phyloP scores from a whole-genome alignment of 176 grass and related monocot genomes.

The Oryza glaberrima region DNA sequence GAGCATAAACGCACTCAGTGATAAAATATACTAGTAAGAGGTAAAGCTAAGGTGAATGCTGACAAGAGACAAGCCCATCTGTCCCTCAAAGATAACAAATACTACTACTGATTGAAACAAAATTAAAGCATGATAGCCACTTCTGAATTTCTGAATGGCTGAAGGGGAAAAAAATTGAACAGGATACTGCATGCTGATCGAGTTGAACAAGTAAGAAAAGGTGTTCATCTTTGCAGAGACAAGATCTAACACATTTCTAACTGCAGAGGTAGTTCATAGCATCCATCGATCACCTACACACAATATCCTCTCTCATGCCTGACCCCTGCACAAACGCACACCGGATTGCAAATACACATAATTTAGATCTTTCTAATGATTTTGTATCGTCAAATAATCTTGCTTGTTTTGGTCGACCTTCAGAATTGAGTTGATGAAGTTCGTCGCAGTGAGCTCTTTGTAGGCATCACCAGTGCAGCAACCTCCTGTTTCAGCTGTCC shows the following conservation, averaged over 20 bases:
- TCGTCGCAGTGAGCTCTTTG: constrained; percentile 50
- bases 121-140: not conserved
- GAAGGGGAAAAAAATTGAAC: not conserved
- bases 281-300: not conserved
- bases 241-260: constrained; percentile 4
- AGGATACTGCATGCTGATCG: not conserved
- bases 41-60: constrained; percentile 8
- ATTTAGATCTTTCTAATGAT: not conserved
- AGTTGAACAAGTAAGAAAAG: not conserved
- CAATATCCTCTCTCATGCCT: not conserved
- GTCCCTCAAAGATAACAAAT: not conserved
- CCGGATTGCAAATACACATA: constrained; percentile 10
- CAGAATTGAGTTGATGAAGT: constrained; percentile 54
- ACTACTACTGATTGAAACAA: not conserved
- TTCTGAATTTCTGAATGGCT: constrained; percentile 1
- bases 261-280: not conserved
- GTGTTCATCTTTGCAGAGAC: not conserved
- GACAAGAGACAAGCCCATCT: constrained; percentile 12
- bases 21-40: not conserved
- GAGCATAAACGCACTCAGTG: not conserved
- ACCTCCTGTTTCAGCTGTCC: constrained; percentile 55
- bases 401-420: not conserved
- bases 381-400: not conserved
- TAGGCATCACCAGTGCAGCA: constrained; percentile 43
- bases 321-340: constrained; percentile 4